phyloP scores from a whole-genome alignment of 1,139 yeast genomes.

The Magnusiomyces ingens region DNA sequence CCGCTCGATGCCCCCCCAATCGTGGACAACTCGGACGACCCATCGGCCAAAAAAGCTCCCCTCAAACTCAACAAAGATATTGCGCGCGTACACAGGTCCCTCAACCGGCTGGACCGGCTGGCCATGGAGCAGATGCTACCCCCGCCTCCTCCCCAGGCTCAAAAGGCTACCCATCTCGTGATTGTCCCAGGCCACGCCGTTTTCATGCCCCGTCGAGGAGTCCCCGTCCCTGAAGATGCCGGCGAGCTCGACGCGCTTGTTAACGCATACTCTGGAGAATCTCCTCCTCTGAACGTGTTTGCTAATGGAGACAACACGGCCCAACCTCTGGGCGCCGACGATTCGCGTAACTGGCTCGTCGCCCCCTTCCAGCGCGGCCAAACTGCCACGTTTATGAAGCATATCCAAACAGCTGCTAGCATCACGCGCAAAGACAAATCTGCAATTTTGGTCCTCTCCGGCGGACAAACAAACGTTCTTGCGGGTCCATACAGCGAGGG shows the following conservation, averaged over 20 bases:
- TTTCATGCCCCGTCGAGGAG: constrained; percentile 39
- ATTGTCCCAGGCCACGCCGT: constrained; percentile 66
- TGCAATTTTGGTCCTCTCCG: constrained; percentile 49
- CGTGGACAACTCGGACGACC: neutral
- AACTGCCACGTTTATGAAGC: constrained; percentile 59
- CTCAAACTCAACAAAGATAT: too few species aligned
- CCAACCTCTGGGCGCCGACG: constrained; percentile 10
- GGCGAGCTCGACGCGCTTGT: constrained; percentile 36
- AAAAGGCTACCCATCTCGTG: constrained; percentile 34
- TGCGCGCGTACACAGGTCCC: too few species aligned
- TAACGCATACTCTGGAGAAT: neutral
- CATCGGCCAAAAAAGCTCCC: neutral
- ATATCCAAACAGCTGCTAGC: constrained; percentile 40
- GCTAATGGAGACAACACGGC: constrained; percentile 29
- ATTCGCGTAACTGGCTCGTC: constrained; percentile 41
- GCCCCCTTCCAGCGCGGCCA: constrained; percentile 66
- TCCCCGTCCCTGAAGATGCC: constrained; percentile 11
- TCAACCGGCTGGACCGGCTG: too few species aligned
- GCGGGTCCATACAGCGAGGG: constrained; percentile 57
- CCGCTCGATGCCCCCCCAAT: neutral
- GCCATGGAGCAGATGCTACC: neutral
- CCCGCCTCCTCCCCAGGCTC: constrained; percentile 2
- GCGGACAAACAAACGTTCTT: constrained; percentile 60
- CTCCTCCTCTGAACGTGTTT: constrained; percentile 6
- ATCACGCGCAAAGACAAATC: constrained; percentile 29